phyloP scores from a whole-genome alignment of 768 basidiomycete species.

The Pisolithus marmoratus region DNA sequence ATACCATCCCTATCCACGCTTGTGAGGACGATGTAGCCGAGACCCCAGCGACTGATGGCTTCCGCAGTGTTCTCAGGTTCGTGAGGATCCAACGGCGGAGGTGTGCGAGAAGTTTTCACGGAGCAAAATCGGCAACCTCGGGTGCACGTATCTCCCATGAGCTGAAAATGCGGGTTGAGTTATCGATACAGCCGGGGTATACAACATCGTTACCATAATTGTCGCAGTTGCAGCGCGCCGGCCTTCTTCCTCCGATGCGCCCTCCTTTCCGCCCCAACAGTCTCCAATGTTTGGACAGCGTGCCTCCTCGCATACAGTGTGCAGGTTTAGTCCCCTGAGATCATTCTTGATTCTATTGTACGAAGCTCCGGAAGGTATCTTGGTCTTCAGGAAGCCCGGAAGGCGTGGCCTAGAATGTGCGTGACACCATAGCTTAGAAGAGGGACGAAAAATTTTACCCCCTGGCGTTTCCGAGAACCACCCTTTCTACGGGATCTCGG shows the following conservation, averaged over 20 bases:
- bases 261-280: slow-evolving; percentile 90
- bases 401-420: slow-evolving; percentile 62
- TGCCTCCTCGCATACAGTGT: slow-evolving; percentile 98
- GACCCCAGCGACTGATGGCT: slow-evolving; percentile 95
- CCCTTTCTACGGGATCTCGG: slow-evolving; percentile 46
- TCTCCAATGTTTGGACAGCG: slow-evolving; percentile 99
- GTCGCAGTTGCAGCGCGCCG: slow-evolving; percentile 90
- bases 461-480: slow-evolving; percentile 67
- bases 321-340: slow-evolving; percentile 81
- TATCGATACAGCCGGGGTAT: background rate
- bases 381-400: slow-evolving; percentile 84
- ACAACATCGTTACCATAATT: slow-evolving; percentile 71
- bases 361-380: slow-evolving; percentile 83
- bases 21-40: slow-evolving; percentile 96
- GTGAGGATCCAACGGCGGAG: slow-evolving; percentile 89
- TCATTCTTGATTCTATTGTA: slow-evolving; percentile 95
- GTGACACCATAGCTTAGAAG: background rate
- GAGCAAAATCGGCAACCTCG: slow-evolving; percentile 97
- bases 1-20: slow-evolving; percentile 98
- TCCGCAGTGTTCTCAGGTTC: slow-evolving; percentile 99
- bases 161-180: slow-evolving; percentile 36
- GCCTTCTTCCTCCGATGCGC: slow-evolving; percentile 59
- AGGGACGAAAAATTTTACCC: slow-evolving; percentile 40
- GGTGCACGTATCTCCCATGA: slow-evolving; percentile 99
- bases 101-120: slow-evolving; percentile 86